Conservation (phyloP, 2,329 filamentous ascomycete genomes). For the Incumbomyces delicatus region DNA sequence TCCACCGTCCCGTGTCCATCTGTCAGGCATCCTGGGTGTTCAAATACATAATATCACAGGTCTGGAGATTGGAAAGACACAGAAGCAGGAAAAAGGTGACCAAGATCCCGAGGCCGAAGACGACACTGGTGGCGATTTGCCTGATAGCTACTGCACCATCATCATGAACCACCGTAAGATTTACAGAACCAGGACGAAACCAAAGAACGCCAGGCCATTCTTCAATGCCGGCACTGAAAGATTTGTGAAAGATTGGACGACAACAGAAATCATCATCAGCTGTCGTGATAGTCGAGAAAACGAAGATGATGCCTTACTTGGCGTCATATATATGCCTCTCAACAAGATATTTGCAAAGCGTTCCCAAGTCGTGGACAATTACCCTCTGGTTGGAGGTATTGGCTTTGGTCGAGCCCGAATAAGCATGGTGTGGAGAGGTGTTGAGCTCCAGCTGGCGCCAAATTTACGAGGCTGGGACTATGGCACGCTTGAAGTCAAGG, state of each 20-base stretch:
- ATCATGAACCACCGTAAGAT: constrained; percentile 62
- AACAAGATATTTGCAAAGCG: constrained; percentile 51
- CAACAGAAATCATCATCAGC: constrained; percentile 56
- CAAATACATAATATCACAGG: constrained; percentile 66
- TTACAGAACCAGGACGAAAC: constrained; percentile 65
- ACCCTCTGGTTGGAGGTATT: constrained; percentile 61
- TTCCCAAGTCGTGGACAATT: constrained; percentile 56
- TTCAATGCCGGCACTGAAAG: constrained; percentile 69
- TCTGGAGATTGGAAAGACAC: constrained; percentile 51
- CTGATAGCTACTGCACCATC: constrained; percentile 62
- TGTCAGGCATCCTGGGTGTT: constrained; percentile 58
- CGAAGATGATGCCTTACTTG: constrained; percentile 60
- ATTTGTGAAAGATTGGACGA: constrained; percentile 59
- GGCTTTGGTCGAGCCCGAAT: constrained; percentile 60
- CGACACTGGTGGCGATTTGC: constrained; percentile 43
- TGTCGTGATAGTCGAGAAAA: constrained; percentile 59
- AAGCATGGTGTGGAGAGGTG: constrained; percentile 63
- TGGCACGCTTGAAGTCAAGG: constrained; percentile 58
- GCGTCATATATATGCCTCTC: constrained; percentile 60
- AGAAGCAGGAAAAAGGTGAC: constrained; percentile 42
- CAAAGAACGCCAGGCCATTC: constrained; percentile 68
- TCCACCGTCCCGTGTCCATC: constrained; percentile 52
- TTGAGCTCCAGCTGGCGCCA: constrained; percentile 51
- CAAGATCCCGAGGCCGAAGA: constrained; percentile 37
- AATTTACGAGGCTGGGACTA: constrained; percentile 60